Percentiles rank a stretch among this genome's conserved stretches.
Evolutionary conservation across 208 protist genomes (phyloP).

Genomic region (Tritrichomonas musculus): DNA sequence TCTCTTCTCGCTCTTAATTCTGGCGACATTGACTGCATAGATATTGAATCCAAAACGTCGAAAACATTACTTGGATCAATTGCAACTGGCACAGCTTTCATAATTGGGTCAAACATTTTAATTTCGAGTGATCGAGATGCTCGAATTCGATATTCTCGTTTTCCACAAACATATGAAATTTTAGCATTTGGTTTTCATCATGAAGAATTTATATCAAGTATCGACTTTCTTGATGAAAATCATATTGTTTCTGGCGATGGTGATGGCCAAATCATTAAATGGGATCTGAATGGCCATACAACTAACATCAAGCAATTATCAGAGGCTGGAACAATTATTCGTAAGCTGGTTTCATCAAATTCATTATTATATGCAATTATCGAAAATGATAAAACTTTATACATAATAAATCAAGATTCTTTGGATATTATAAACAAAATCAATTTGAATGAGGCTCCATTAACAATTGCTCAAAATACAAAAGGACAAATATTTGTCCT

Average conservation of each 20-base stretch:
- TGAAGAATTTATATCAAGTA: background rate
- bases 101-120: background rate
- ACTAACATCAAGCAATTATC: background rate
- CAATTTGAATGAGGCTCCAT: background rate
- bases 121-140: background rate
- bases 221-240: background rate
- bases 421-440: background rate
- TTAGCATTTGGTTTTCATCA: background rate
- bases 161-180: background rate
- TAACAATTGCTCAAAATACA: background rate
- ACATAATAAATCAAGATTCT: background rate
- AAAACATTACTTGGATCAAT: background rate
- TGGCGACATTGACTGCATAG: background rate
- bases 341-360: background rate
- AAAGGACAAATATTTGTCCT: background rate
- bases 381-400: background rate
- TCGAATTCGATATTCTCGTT: background rate
- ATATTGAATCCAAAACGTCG: background rate
- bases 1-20: background rate
- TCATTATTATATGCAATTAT: background rate
- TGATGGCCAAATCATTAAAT: background rate
- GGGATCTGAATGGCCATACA: background rate
- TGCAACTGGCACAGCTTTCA: background rate
- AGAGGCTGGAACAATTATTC: slow-evolving; percentile 20
- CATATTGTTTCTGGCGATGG: background rate